Base-by-base conservation (phyloP, 2,329 filamentous ascomycete species). In the Hyphodiscus sp. region DNA sequence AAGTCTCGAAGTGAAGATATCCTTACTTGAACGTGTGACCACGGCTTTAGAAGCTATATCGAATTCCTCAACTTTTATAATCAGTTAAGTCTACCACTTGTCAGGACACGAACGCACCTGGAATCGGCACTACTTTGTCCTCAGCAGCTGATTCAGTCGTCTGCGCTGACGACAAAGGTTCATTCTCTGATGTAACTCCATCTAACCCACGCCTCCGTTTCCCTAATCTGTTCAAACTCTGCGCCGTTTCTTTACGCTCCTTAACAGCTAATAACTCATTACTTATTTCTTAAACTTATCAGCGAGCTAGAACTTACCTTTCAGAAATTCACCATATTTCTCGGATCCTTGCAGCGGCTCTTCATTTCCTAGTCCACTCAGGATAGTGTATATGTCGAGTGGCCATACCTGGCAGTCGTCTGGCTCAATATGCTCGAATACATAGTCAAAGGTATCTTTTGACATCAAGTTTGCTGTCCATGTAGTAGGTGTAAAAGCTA, bases 301-400 rank as follows among this genome's bases (percentile, higher is more conserved):
- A 41, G 7, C 46, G 15, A 47, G 50, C 7, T 18, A 50, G 47
- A 50, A 26, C 41, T 54, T 50, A 47, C 52, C 41, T 50, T 54
- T 50, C 4, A 54, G 47, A 54, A 54, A 54, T 47, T 42, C 23
- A 50, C 45, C 20, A 50, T 54, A 54, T 54, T 54, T 50, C 19
- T 20, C 20, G 23, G 52, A 54, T 47, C 30, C 52, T 50, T 18
- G 41, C 20, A 54, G 50, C 20, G 20, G 52, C 47, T 54, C 16
- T 50, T 50, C 41, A 47, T 2, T 44, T 54, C 47, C 52, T 50
- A 54, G 30, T 19, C 23, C 19, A 41, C 48, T 43, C 20, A 54
- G 20, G 18, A 54, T 50, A 29, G 47, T 7, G 29, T 54, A 54
- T 23, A 54, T 50, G 8, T 54, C 52, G 19, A 47, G 29, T 54